These are phyloP conservation scores for Brasilioporus rufonigricans DNA, from an alignment of 768 basidiomycete species.

Conservation along the genomic window DNA sequence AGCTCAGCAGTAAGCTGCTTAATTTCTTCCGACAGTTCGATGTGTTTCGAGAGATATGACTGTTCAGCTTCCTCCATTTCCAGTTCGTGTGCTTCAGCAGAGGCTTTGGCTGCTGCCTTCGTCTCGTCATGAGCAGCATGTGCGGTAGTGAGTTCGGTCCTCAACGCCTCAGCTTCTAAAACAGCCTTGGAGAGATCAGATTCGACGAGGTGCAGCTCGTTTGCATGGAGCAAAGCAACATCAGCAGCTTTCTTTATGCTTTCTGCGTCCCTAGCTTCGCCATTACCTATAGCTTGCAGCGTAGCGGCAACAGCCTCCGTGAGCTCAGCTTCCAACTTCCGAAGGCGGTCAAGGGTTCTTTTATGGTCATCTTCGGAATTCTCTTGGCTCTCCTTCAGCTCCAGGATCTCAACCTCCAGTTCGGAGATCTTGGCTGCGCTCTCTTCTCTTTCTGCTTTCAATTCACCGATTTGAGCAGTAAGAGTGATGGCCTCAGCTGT, in stretches of 20 bases:
- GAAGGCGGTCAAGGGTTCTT: constrained; percentile 43
- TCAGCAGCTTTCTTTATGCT: constrained; percentile 39
- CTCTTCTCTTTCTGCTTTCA: constrained; percentile 70
- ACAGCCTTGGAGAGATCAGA: constrained; percentile 44
- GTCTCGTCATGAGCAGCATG: constrained; percentile 48
- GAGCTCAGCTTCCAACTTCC: constrained; percentile 54
- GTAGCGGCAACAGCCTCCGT: constrained; percentile 45
- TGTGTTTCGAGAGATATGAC: constrained; percentile 46
- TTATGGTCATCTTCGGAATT: constrained; percentile 56
- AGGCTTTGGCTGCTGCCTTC: constrained; percentile 41
- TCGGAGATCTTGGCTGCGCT: constrained; percentile 71
- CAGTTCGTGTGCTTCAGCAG: constrained; percentile 45
- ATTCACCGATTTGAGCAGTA: constrained; percentile 45
- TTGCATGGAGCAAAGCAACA: constrained; percentile 42
- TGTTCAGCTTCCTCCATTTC: constrained; percentile 54
- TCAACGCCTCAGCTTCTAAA: constrained; percentile 45
- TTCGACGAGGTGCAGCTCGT: constrained; percentile 42
- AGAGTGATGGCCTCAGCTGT: constrained; percentile 43
- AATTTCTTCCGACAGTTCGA: constrained; percentile 54
- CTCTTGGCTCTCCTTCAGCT: constrained; percentile 71
- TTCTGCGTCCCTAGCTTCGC: constrained; percentile 47
- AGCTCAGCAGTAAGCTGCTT: constrained; percentile 58
- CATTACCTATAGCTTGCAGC: constrained; percentile 47
- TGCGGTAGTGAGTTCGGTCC: constrained; percentile 45
- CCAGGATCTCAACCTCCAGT: constrained; percentile 77